Percentiles rank a stretch among this genome's conserved stretches.
These are phyloP conservation scores for Silene conica DNA, from an alignment of 148 eudicot genomes.

Conservation along the genomic window DNA sequence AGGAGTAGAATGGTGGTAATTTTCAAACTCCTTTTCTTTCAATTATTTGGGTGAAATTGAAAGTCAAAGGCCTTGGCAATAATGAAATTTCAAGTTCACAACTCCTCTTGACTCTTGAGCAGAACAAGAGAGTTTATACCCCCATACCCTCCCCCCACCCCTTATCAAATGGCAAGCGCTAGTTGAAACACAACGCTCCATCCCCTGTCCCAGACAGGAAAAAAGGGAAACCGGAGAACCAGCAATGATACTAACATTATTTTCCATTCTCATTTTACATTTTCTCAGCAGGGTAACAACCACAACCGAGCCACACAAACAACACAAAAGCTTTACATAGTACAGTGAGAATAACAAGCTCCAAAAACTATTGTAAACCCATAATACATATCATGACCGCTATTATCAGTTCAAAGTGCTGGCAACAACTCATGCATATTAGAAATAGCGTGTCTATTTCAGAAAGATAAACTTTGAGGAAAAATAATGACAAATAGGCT, in stretches of 20 bases:
- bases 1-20: too few species aligned
- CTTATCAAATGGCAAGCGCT: background rate
- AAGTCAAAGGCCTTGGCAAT: background rate
- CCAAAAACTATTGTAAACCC: background rate
- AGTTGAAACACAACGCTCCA: background rate
- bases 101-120: background rate
- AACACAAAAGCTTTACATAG: too few species aligned
- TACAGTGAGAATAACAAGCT: background rate
- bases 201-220: background rate
- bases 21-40: too few species aligned
- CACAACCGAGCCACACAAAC: background rate
- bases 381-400: background rate
- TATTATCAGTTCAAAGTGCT: too few species aligned
- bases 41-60: too few species aligned
- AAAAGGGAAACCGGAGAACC: background rate
- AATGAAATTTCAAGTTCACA: background rate
- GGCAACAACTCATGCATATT: too few species aligned
- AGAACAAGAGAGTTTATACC: background rate
- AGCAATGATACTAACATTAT: background rate
- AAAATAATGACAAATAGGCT: background rate
- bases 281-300: constrained; percentile 4
- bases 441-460: background rate
- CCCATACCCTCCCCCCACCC: background rate
- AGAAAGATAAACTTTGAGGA: background rate
- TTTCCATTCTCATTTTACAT: background rate